Evolutionary conservation across 768 basidiomycete species (phyloP), one percentile per base, ranked within the genome.

Genomic region (Boletellus ananiceps): DNA sequence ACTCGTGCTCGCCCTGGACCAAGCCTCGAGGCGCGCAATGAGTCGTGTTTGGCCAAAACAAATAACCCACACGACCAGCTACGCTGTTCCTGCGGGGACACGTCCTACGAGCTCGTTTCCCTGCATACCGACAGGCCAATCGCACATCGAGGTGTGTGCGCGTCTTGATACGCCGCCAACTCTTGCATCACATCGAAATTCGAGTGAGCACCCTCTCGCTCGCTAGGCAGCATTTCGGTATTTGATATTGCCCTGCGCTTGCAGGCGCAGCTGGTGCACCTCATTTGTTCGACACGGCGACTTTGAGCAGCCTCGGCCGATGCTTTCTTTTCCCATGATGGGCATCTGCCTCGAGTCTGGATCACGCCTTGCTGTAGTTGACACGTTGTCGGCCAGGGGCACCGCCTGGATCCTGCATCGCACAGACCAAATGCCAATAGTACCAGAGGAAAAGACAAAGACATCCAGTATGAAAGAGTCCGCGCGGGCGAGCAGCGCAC

Each of bases 21-120:
- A 55, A 60, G 53, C 65, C 67, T 63, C 60, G 50, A 67, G 65
- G 67, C 67, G 11, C 32, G 50, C 53, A 47, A 56, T 57, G 40
- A 34, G 40, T 57, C 51, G 2, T 67, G 44, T 67, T 67, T 69
- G 65, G 59, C 13, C 47, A 23, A 47, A 40, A 66, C 65, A 67
- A 67, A 67, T 29, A 66, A 58, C 42, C 50, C 48, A 54, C 6
- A 25, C 2, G 23, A 25, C 23, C 23, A 19, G 19, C 19, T 19
- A n/a, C n/a, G n/a, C n/a, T n/a, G n/a, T n/a, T n/a, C n/a, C n/a
- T 3, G 19, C 19, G 19, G 19, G 19, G 19, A 19, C 19, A 19
- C 19, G 19, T n/a, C n/a, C n/a, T n/a, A n/a, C n/a, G n/a, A n/a
- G n/a, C 19, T 19, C 19, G 19, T 19, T 3, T 19, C 19, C 19